phyloP scores from a whole-genome alignment of 1,139 yeast genomes.

The Saccharomycopsis hybrid region DNA sequence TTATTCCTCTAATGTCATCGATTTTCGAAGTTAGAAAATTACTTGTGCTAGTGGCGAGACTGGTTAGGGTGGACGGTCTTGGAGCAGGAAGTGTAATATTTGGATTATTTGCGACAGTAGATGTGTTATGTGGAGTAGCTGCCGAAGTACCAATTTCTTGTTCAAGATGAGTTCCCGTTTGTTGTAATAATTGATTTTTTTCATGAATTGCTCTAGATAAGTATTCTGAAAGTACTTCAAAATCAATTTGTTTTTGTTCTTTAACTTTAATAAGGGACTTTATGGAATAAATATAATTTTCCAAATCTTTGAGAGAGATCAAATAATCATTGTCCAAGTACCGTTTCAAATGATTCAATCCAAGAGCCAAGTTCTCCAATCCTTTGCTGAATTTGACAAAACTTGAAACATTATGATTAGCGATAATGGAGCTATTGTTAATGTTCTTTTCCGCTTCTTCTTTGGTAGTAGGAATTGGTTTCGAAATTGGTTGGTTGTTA shows the following conservation, averaged over 20 bases:
- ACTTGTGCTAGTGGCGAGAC: conserved; percentile 33
- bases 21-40: conserved; percentile 48
- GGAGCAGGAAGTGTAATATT: conserved; percentile 18
- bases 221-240: conserved; percentile 80
- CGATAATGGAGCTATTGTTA: conserved; percentile 3
- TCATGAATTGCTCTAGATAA: conserved; percentile 65
- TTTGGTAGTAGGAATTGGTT: conserved; percentile 4
- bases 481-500: conserved; percentile 12
- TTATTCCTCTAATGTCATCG: conserved; percentile 55
- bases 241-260: conserved; percentile 87
- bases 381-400: conserved; percentile 50
- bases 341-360: conserved; percentile 44
- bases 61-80: conserved; percentile 18
- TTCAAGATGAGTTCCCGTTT: conserved; percentile 36
- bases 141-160: conserved; percentile 1
- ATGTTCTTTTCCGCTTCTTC: conserved; percentile 7
- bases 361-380: conserved; percentile 41
- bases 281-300: conserved; percentile 74
- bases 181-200: conserved; percentile 43
- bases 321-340: conserved; percentile 76
- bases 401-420: conserved; percentile 2
- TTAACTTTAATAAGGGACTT: conserved; percentile 73
- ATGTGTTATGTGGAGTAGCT: conserved; percentile 14
- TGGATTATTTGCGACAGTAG: conserved; percentile 17
- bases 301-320: conserved; percentile 78